These are phyloP conservation scores for Coemansia sp. DNA, from an alignment of 192 early-diverging fungal species.

Conservation along the genomic window DNA sequence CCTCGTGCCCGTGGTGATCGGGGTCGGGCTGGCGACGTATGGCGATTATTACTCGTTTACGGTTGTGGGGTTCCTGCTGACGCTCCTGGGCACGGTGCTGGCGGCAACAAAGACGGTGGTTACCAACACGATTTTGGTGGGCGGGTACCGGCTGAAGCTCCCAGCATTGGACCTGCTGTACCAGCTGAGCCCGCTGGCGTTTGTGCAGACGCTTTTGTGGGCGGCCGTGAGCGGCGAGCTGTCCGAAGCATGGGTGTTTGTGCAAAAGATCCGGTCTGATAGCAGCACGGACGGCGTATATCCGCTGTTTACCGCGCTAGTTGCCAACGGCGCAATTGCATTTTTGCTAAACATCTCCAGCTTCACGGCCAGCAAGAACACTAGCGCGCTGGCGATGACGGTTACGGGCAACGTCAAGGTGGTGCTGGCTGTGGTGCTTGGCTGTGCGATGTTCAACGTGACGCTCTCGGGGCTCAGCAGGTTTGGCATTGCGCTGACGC, in stretches of 20 bases:
- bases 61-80: constrained; percentile 69
- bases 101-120: constrained; percentile 80
- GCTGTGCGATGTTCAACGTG: constrained; percentile 40
- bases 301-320: constrained; percentile 51
- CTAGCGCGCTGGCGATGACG: constrained; percentile 65
- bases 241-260: constrained; percentile 4
- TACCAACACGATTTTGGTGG: constrained; percentile 79
- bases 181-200: constrained; percentile 75
- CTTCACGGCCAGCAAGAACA: constrained; percentile 85
- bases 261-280: not conserved
- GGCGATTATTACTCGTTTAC: constrained; percentile 83
- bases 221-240: constrained; percentile 68
- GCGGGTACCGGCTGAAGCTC: constrained; percentile 63
- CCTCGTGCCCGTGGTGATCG: constrained; percentile 59
- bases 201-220: constrained; percentile 68
- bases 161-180: constrained; percentile 79
- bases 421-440: constrained; percentile 50
- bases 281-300: not conserved
- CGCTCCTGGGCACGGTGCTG: constrained; percentile 74
- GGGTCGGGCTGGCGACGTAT: constrained; percentile 79
- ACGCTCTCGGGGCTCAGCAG: constrained; percentile 27
- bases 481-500: constrained; percentile 38
- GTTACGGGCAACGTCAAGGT: constrained; percentile 59
- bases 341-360: constrained; percentile 85
- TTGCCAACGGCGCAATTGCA: constrained; percentile 77